Evolutionary conservation across 2,329 filamentous ascomycete genomes (phyloP).

Genomic region (Colletotrichum agaves): DNA sequence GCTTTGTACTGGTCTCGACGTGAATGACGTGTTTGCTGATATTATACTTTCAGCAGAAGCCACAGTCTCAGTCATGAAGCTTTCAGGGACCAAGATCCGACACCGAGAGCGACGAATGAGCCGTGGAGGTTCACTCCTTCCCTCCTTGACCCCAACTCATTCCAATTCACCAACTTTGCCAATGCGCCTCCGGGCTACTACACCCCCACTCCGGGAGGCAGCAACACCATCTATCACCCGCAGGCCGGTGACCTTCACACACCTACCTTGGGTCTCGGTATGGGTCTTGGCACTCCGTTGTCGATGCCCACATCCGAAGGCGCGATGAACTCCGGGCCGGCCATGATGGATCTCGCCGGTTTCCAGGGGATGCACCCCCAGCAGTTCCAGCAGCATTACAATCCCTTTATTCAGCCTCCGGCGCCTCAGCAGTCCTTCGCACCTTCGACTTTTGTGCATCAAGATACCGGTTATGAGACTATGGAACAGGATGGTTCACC

Average conservation of each 20-base stretch:
- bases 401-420: slow-evolving; percentile 75
- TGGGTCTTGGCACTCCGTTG: slow-evolving; percentile 84
- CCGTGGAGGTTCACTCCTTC: slow-evolving; percentile 91
- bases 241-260: slow-evolving; percentile 91
- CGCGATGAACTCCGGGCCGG: slow-evolving; percentile 67
- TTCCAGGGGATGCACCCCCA: slow-evolving; percentile 70
- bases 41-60: slow-evolving; percentile 53
- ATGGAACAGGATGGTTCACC: slow-evolving; percentile 81
- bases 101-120: slow-evolving; percentile 82
- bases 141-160: slow-evolving; percentile 85
- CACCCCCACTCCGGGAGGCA: slow-evolving; percentile 85
- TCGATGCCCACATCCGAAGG: slow-evolving; percentile 79
- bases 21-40: slow-evolving; percentile 29
- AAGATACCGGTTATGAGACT: slow-evolving; percentile 81
- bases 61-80: slow-evolving; percentile 53
- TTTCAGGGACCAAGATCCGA: slow-evolving; percentile 80
- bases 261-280: slow-evolving; percentile 76
- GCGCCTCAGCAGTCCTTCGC: slow-evolving; percentile 72
- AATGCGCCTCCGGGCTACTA: slow-evolving; percentile 87
- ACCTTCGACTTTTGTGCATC: slow-evolving; percentile 83
- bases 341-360: slow-evolving; percentile 72
- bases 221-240: slow-evolving; percentile 82
- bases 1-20: background rate
- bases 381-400: slow-evolving; percentile 71
- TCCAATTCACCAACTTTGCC: slow-evolving; percentile 81